Conservation (phyloP, 1,284 basidiomycete genomes). For the Rhodotorula mucilaginosa region DNA sequence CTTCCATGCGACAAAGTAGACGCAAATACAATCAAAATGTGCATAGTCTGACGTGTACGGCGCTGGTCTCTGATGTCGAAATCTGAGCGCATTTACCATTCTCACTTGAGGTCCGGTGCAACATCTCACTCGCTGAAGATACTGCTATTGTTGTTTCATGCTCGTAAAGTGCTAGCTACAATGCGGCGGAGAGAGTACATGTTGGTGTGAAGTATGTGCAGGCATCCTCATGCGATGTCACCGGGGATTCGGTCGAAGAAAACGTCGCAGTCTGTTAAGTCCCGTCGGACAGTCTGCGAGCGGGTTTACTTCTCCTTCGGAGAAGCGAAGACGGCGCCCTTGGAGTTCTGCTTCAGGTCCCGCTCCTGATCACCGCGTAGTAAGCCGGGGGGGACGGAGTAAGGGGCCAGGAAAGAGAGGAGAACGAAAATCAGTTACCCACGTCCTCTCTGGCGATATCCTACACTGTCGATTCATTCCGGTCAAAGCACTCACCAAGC, state of each 20-base stretch:
- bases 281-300: neutral
- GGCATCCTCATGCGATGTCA: too few species aligned
- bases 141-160: neutral
- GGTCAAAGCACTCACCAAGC: neutral
- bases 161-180: neutral
- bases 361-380: neutral
- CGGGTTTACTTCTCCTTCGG: conserved; percentile 1
- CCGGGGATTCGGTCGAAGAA: too few species aligned
- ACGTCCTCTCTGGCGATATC: too few species aligned
- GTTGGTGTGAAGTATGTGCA: neutral
- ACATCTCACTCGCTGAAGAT: too few species aligned
- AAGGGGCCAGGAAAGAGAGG: neutral
- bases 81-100: too few species aligned
- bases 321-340: neutral
- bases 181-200: neutral
- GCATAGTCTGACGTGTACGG: neutral
- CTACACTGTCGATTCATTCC: too few species aligned
- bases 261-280: too few species aligned
- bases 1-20: neutral
- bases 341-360: neutral
- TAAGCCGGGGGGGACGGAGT: neutral
- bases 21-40: neutral
- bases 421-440: neutral
- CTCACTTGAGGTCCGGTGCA: neutral
- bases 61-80: neutral